Evolutionary conservation across 306 rosid species (phyloP).

Genomic region (Albizia julibrissin): DNA sequence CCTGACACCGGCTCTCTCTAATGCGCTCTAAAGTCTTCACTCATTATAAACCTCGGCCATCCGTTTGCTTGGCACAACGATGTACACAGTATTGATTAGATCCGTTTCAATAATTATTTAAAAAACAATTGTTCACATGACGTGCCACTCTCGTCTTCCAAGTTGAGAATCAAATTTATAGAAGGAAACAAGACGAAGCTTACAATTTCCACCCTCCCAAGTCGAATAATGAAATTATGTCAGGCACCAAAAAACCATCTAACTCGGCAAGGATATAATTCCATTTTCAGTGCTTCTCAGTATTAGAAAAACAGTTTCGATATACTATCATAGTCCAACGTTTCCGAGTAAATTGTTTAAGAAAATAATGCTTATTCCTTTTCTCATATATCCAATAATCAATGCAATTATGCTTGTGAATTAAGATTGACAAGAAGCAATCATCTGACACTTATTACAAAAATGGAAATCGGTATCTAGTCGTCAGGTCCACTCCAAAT

Average conservation of each 20-base stretch:
- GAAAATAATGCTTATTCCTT: slow-evolving; percentile 27
- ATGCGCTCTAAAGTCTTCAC: neutral
- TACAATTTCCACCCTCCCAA: neutral
- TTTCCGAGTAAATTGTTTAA: neutral
- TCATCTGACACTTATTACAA: slow-evolving; percentile 55
- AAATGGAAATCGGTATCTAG: slow-evolving; percentile 44
- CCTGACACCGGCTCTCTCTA: neutral
- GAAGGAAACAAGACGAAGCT: neutral
- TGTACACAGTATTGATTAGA: neutral
- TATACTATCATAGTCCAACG: slow-evolving; percentile 9
- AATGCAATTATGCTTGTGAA: slow-evolving; percentile 40
- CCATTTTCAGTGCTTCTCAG: no score
- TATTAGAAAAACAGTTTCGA: neutral
- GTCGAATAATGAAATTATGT: neutral
- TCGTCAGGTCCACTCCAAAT: slow-evolving; percentile 42
- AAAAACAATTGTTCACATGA: neutral
- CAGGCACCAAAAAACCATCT: neutral
- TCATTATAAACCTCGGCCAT: neutral
- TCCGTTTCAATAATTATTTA: neutral
- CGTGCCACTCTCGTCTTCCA: neutral
- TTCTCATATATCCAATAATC: slow-evolving; percentile 23
- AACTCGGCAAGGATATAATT: neutral
- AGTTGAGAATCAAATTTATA: neutral
- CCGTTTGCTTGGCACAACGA: neutral
- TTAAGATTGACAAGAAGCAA: slow-evolving; percentile 23